Percentiles rank a stretch among this genome's conserved stretches.
phyloP scores from a whole-genome alignment of 257 asterid species.

The Plectranthus barbatus region DNA sequence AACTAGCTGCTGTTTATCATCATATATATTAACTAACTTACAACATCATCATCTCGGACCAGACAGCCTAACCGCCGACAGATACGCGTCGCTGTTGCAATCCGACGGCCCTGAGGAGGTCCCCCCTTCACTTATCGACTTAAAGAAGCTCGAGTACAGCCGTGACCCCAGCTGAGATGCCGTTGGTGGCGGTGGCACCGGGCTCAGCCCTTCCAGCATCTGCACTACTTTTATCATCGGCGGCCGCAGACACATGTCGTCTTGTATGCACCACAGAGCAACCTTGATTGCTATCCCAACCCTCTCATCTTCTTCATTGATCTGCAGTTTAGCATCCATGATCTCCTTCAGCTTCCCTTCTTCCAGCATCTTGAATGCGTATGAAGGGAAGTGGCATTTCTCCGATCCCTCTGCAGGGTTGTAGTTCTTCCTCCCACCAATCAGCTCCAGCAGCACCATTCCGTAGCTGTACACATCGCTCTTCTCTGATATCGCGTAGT shows the following conservation, averaged over 20 bases:
- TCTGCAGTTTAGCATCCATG: conserved; percentile 45
- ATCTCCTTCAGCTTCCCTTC: conserved; percentile 74
- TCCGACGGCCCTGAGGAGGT: conserved; percentile 87
- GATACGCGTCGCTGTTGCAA: conserved; percentile 64
- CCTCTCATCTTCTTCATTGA: conserved; percentile 61
- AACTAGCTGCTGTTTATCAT: conserved; percentile 24
- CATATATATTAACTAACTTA: no score
- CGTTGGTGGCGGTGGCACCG: conserved; percentile 67
- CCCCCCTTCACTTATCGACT: conserved; percentile 59
- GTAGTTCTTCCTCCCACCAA: conserved; percentile 81
- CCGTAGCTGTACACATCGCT: conserved; percentile 93
- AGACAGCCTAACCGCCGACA: conserved; percentile 79
- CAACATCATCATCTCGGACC: conserved; percentile 97
- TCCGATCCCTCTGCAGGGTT: conserved; percentile 55
- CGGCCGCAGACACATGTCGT: conserved; percentile 76
- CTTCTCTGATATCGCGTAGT: conserved; percentile 87
- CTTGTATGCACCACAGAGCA: conserved; percentile 97
- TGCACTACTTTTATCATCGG: conserved; percentile 89
- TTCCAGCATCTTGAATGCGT: conserved; percentile 78
- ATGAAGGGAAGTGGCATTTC: conserved; percentile 76
- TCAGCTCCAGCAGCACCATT: conserved; percentile 83
- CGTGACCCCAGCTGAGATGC: conserved; percentile 56
- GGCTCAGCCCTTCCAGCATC: conserved; percentile 85
- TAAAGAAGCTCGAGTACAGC: conserved; percentile 49
- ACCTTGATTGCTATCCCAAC: conserved; percentile 54